Conservation (phyloP, 768 basidiomycete species). For the Sporobolomyces roseus region DNA sequence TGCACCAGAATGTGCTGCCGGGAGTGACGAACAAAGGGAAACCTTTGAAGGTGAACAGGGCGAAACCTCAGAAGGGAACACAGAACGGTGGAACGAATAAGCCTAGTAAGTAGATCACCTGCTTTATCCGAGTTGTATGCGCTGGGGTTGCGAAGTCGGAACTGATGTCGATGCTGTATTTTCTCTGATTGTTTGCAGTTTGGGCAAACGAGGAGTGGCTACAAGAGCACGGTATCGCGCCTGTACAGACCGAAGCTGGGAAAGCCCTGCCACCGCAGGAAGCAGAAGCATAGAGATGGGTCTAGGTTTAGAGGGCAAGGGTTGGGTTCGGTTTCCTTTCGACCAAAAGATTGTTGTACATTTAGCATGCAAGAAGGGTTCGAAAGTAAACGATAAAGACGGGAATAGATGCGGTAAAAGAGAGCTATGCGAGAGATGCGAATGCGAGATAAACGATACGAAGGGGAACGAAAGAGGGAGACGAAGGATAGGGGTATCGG, state of each 20-base stretch:
- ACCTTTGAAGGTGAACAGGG: constrained; percentile 76
- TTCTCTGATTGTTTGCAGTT: constrained; percentile 54
- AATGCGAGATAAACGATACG: too few species aligned
- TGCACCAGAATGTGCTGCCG: constrained; percentile 59
- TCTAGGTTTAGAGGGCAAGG: background rate
- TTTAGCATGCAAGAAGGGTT: background rate
- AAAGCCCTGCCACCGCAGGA: background rate
- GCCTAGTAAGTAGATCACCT: constrained; percentile 35
- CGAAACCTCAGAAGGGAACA: constrained; percentile 71
- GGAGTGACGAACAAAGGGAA: constrained; percentile 46
- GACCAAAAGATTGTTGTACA: constrained; percentile 11
- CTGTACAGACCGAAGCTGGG: constrained; percentile 53
- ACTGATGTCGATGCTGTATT: background rate
- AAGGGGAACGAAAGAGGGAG: background rate
- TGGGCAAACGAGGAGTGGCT: constrained; percentile 98
- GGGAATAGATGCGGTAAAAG: background rate
- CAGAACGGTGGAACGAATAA: constrained; percentile 43
- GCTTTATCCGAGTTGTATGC: background rate
- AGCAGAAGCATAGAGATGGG: background rate
- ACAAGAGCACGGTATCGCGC: constrained; percentile 61
- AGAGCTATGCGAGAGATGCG: background rate
- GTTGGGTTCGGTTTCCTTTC: too few species aligned
- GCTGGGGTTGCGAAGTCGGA: background rate
- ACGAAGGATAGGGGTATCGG: background rate
- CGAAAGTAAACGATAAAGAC: too few species aligned